Evolutionary conservation across 2,329 filamentous ascomycete genomes (phyloP), one percentile per base, ranked within the genome.

Genomic region (Fusarium brachygibbosum): DNA sequence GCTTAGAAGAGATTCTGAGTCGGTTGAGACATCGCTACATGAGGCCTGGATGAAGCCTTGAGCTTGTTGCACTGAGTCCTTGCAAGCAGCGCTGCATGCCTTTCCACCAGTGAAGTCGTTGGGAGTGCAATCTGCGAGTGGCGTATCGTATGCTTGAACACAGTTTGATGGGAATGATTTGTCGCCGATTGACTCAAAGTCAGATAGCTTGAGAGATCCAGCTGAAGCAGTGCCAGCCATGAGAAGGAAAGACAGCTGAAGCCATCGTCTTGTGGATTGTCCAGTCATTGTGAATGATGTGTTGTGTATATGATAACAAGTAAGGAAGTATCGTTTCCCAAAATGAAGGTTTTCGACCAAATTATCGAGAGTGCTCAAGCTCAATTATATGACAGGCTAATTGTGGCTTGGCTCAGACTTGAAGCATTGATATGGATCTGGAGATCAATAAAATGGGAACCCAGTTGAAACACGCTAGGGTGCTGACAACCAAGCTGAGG

Each of bases 141-240:
- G 78, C 8, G 75, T 74, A 67, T 82, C 80, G 74, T 85, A 85
- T 34, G 80, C 82, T 37, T 78, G 69, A 16, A 79, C 73, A 68
- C 83, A 85, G 41, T 67, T 69, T 35, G 80, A 56, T 1, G 81
- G 77, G 12, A 81, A 74, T 6, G 76, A 71, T n/a, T 76, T 63
- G 13, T 78, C 74, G n/a, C 76, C 73, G 56, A 85, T 77, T 41
- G 78, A 73, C 56, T 84, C 77, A 57, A 85, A 81, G 68, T 78
- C 78, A 45, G 80, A 78, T 29, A 85, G 76, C 6, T 70, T 74
- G n/a, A 77, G 52, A 2, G 65, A 67, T n/a, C 56, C 45, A 42
- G 62, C 76, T 9, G 75, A 76, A 8, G 67, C 73, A 3, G 64
- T 58, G 7, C 71, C 60, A 41, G 70, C 73, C 51, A 74, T 60